A percentile compares a stretch with the other conserved stretches of the same genome.
Conservation (phyloP, 305 asterid genomes). For the Fraxinus albicans region DNA sequence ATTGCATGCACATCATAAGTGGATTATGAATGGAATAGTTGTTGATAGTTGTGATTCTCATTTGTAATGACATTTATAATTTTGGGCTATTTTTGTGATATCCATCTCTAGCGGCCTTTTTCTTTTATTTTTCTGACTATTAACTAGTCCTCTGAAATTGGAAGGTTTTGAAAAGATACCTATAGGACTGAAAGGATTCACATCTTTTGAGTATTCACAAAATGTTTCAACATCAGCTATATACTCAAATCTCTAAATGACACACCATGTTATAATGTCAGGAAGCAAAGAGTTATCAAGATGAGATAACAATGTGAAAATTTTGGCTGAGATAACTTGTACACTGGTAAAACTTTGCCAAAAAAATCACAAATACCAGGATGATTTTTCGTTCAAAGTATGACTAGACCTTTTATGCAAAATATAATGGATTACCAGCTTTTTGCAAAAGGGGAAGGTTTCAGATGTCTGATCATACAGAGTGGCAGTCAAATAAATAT, state of each 20-base stretch:
- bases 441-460: not conserved
- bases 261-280: not conserved
- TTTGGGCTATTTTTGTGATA: not conserved
- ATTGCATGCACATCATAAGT: not conserved
- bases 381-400: not conserved
- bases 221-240: not conserved
- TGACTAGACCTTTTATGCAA: not conserved
- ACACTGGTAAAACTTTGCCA: not conserved
- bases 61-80: not conserved
- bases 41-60: not conserved
- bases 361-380: not conserved
- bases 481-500: not conserved
- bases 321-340: not conserved
- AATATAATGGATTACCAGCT: not conserved
- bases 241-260: not conserved
- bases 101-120: not conserved
- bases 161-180: not conserved
- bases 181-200: not conserved
- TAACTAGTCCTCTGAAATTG: not conserved
- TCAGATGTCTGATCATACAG: not conserved
- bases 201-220: not conserved
- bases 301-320: not conserved
- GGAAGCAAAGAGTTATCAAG: not conserved
- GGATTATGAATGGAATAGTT: not conserved
- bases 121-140: not conserved